Percentiles rank a stretch among this genome's conserved stretches.
phyloP scores from a whole-genome alignment of 2,329 filamentous ascomycete genomes.

The Alternaria sp. region DNA sequence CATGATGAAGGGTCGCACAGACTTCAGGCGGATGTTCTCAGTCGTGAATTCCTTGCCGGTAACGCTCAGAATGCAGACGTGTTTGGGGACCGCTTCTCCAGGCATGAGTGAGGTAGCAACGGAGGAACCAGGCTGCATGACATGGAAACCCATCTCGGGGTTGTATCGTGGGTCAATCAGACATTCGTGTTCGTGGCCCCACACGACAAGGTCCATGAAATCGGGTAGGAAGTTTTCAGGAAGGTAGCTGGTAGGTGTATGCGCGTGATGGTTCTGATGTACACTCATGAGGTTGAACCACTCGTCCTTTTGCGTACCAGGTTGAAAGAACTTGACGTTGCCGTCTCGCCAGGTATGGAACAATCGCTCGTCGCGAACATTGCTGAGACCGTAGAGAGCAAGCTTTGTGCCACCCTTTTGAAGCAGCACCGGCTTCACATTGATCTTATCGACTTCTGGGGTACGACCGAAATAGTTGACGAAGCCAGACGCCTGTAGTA shows the following conservation, averaged over 20 bases:
- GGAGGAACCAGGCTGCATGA: conserved; percentile 97
- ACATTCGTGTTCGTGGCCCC: conserved; percentile 98
- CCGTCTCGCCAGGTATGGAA: conserved; percentile 92
- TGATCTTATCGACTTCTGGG: conserved; percentile 90
- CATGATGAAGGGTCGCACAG: conserved; percentile 89
- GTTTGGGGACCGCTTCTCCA: conserved; percentile 88
- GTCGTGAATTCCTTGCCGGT: conserved; percentile 81
- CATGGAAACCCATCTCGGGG: conserved; percentile 86
- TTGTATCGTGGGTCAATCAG: conserved; percentile 84
- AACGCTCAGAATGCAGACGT: conserved; percentile 84
- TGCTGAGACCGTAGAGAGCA: conserved; percentile 91
- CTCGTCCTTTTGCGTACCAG: conserved; percentile 77
- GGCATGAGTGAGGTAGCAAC: conserved; percentile 91
- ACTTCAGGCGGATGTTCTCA: conserved; percentile 82
- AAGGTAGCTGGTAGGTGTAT: conserved; percentile 91
- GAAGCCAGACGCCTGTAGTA: conserved; percentile 88
- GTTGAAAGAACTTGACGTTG: conserved; percentile 92
- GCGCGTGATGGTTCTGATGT: conserved; percentile 93
- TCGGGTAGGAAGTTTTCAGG: conserved; percentile 92
- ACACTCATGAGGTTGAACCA: conserved; percentile 98
- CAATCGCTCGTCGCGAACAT: conserved; percentile 92
- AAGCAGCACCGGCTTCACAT: conserved; percentile 86
- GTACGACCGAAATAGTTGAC: conserved; percentile 96
- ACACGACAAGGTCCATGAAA: conserved; percentile 89
- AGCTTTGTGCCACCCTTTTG: conserved; percentile 95